phyloP scores from a whole-genome alignment of 768 basidiomycete genomes.

The Trametes meyenii region DNA sequence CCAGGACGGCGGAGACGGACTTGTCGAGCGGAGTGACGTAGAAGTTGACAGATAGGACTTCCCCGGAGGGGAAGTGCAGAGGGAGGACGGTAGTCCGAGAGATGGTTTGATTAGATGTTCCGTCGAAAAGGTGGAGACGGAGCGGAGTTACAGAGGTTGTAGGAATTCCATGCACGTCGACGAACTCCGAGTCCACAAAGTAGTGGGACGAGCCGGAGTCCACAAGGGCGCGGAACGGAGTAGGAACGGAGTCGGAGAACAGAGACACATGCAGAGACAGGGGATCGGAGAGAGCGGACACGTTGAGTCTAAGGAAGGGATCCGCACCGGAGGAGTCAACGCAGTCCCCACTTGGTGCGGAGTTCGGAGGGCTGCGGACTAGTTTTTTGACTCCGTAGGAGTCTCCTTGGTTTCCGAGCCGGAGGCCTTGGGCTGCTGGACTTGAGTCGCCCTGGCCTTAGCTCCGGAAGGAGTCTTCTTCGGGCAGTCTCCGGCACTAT shows the following conservation, averaged over 20 bases:
- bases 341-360: background rate
- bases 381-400: background rate
- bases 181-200: conserved; percentile 1
- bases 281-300: no score
- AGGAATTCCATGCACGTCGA: background rate
- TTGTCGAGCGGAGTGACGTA: conserved; percentile 3
- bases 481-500: background rate
- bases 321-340: conserved; percentile 2
- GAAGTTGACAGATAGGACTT: conserved; percentile 6
- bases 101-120: conserved; percentile 8
- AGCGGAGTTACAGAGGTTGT: background rate
- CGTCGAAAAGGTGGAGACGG: background rate
- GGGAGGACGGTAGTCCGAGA: background rate
- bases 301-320: background rate
- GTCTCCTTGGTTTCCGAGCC: background rate
- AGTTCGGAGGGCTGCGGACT: background rate
- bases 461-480: background rate
- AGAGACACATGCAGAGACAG: no score
- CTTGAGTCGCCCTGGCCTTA: background rate
- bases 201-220: conserved; percentile 2
- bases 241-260: background rate
- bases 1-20: conserved; percentile 16
- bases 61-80: conserved; percentile 5
- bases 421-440: background rate
- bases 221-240: background rate